phyloP scores from a whole-genome alignment of 2,329 filamentous ascomycete species.

The Aspergillus brunneoviolaceus region DNA sequence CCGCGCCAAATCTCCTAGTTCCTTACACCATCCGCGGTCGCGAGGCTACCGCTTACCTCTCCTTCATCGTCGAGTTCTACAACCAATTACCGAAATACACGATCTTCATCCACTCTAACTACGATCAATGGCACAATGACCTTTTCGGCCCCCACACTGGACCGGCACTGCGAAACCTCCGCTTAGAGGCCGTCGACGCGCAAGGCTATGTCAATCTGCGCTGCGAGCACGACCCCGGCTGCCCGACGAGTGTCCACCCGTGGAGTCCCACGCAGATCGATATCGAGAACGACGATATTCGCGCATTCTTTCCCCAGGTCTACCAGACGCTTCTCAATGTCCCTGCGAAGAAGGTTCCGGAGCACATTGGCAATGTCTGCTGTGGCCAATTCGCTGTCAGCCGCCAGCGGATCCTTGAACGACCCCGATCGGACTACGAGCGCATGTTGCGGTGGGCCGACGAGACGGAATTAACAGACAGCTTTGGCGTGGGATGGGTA shows the following conservation, averaged over 20 bases:
- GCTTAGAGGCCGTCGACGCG: conserved; percentile 36
- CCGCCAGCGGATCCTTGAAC: conserved; percentile 28
- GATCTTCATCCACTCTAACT: conserved; percentile 62
- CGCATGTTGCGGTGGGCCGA: conserved; percentile 34
- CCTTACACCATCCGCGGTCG: conserved; percentile 50
- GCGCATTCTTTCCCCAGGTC: conserved; percentile 27
- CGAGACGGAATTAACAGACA: conserved; percentile 31
- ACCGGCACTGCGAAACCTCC: conserved; percentile 31
- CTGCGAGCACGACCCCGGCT: conserved; percentile 39
- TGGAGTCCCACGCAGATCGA: conserved; percentile 24
- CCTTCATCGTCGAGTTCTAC: conserved; percentile 63
- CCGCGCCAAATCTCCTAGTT: conserved; percentile 23
- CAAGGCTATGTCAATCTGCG: conserved; percentile 43
- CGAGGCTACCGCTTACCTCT: conserved; percentile 63
- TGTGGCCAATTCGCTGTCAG: conserved; percentile 39
- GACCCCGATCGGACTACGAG: conserved; percentile 31
- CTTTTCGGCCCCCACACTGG: conserved; percentile 37
- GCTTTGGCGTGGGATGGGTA: conserved; percentile 31
- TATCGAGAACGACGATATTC: conserved; percentile 25
- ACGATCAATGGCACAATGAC: conserved; percentile 59
- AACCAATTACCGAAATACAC: conserved; percentile 57
- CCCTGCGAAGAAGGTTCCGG: conserved; percentile 22
- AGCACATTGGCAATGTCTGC: conserved; percentile 33
- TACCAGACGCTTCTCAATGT: conserved; percentile 29
- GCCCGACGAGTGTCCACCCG: conserved; percentile 40